phyloP scores from a whole-genome alignment of 169 alveolate species.

The Toxoplasma gondii region DNA sequence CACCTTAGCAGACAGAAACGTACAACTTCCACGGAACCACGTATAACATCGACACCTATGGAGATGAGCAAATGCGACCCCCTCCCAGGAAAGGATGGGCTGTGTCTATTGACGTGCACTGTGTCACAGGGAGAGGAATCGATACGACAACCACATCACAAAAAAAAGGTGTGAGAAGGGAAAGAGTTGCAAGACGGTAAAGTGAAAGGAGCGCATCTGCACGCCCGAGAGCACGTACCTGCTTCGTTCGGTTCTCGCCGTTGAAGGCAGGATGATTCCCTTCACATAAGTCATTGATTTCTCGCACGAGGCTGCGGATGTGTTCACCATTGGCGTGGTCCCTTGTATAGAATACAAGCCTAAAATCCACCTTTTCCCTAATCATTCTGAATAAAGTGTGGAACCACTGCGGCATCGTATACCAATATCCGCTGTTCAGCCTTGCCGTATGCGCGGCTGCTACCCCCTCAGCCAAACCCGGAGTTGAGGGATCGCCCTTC shows the following conservation, averaged over 20 bases:
- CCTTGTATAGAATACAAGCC: constrained; percentile 56
- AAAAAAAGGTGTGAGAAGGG: no score
- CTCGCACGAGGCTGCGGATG: constrained; percentile 18
- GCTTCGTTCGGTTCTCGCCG: constrained; percentile 66
- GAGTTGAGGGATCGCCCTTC: no score
- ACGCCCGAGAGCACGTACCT: not conserved
- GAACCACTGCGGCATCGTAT: not conserved
- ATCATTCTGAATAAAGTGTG: constrained; percentile 1
- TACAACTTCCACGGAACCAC: no score
- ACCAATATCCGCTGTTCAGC: constrained; percentile 19
- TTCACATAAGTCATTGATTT: constrained; percentile 59
- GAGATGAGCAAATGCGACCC: no score
- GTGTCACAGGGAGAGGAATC: no score
- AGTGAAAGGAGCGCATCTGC: no score
- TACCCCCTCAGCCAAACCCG: not conserved
- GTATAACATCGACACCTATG: no score
- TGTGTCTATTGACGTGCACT: no score
- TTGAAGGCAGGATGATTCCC: constrained; percentile 68
- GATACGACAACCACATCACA: no score
- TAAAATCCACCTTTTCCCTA: not conserved
- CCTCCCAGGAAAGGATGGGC: no score
- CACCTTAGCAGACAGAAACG: no score
- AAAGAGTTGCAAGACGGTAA: no score
- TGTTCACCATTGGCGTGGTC: constrained; percentile 23
- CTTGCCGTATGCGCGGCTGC: not conserved